These are phyloP conservation scores for Blastomyces emzantsi DNA, from an alignment of 2,329 filamentous ascomycete genomes.

Conservation along the genomic window DNA sequence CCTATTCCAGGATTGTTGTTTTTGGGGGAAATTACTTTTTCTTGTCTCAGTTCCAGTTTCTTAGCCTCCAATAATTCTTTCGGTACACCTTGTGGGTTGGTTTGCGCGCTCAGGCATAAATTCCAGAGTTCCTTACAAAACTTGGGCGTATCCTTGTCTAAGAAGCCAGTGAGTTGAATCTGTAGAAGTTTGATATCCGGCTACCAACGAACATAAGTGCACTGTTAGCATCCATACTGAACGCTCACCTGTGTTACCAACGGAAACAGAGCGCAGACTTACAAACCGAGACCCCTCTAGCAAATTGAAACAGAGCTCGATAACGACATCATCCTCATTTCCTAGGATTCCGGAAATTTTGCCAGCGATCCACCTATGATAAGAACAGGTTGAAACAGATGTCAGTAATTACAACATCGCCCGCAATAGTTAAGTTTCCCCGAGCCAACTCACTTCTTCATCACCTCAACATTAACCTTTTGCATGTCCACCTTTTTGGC, in stretches of 20 bases:
- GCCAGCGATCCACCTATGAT: slow-evolving; percentile 76
- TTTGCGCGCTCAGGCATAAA: slow-evolving; percentile 80
- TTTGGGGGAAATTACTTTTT: slow-evolving; percentile 56
- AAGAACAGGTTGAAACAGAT: not conserved
- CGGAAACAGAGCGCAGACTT: slow-evolving; percentile 31
- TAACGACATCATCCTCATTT: slow-evolving; percentile 93
- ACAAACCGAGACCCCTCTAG: slow-evolving; percentile 69
- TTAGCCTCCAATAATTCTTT: slow-evolving; percentile 94
- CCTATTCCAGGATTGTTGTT: slow-evolving; percentile 13
- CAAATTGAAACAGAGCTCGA: slow-evolving; percentile 66
- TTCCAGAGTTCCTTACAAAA: slow-evolving; percentile 96
- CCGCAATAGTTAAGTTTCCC: not conserved
- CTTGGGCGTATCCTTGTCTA: slow-evolving; percentile 77
- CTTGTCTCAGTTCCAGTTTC: slow-evolving; percentile 87
- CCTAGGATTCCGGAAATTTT: slow-evolving; percentile 80
- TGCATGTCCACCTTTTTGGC: slow-evolving; percentile 93
- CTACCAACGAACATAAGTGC: slow-evolving; percentile 40
- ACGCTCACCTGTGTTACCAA: slow-evolving; percentile 8
- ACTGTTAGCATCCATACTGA: slow-evolving; percentile 18
- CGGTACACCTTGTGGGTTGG: slow-evolving; percentile 79
- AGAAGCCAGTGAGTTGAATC: slow-evolving; percentile 87
- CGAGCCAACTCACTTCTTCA: slow-evolving; percentile 69
- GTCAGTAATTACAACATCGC: not conserved
- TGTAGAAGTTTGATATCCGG: slow-evolving; percentile 94
- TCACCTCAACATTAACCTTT: slow-evolving; percentile 94